phyloP scores from a whole-genome alignment of 2,329 filamentous ascomycete genomes.

The Metarhizium robertsii region DNA sequence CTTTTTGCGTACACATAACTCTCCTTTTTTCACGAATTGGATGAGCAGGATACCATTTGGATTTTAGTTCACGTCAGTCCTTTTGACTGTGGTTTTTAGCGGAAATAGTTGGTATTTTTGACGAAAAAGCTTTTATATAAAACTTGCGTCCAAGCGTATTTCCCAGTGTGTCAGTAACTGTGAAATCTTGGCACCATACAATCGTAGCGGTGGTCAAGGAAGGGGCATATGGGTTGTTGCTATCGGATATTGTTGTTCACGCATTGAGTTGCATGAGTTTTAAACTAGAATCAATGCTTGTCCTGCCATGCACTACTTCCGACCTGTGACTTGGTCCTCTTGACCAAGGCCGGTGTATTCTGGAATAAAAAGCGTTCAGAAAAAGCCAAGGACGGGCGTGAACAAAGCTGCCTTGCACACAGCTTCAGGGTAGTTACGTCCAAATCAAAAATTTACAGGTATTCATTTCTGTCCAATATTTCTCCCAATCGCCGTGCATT shows the following conservation, averaged over 20 bases:
- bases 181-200: too few relatives aligned
- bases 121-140: not conserved
- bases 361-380: too few relatives aligned
- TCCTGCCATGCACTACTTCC: too few relatives aligned
- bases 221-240: too few relatives aligned
- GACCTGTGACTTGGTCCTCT: too few relatives aligned
- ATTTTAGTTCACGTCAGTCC: conserved; percentile 6
- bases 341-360: too few relatives aligned
- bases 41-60: conserved; percentile 16
- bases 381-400: too few relatives aligned
- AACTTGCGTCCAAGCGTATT: not conserved
- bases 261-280: too few relatives aligned
- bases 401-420: too few relatives aligned
- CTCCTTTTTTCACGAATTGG: conserved; percentile 8
- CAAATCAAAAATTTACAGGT: not conserved
- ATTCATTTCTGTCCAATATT: not conserved
- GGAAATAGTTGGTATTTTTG: not conserved
- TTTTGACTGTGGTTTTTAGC: not conserved
- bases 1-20: conserved; percentile 7
- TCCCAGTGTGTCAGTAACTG: not conserved
- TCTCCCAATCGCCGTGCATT: not conserved
- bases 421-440: not conserved
- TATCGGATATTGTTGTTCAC: too few relatives aligned
- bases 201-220: too few relatives aligned
- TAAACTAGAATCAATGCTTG: too few relatives aligned